A percentile compares a stretch with the other conserved stretches of the same genome.
These are phyloP conservation scores for Arachis hypogaea DNA, from an alignment of 306 rosid genomes.

Conservation along the genomic window DNA sequence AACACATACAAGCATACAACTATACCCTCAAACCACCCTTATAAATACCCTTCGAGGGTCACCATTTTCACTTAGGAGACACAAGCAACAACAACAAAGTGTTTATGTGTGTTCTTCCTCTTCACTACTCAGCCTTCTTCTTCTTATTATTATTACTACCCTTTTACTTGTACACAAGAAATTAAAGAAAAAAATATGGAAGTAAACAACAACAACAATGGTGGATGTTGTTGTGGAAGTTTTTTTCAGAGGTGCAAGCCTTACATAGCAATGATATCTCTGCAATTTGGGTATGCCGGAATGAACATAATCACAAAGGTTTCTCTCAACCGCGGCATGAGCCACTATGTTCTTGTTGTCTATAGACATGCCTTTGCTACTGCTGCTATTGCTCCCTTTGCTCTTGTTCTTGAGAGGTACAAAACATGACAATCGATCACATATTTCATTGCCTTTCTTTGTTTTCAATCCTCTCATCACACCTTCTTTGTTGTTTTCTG, in stretches of 20 bases:
- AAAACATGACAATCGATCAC: no score
- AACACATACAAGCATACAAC: no score
- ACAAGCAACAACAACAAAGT: slow-evolving; percentile 38
- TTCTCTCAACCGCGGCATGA: slow-evolving; percentile 88
- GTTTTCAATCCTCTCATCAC: slow-evolving; percentile 32
- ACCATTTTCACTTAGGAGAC: slow-evolving; percentile 52
- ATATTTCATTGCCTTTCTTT: background rate
- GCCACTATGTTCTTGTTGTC: slow-evolving; percentile 88
- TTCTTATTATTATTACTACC: background rate
- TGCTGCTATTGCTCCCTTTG: slow-evolving; percentile 84
- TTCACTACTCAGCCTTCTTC: slow-evolving; percentile 14
- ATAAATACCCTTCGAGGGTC: slow-evolving; percentile 47
- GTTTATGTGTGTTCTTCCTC: slow-evolving; percentile 50
- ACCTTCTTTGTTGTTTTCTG: background rate
- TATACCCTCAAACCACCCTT: background rate
- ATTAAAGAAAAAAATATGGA: background rate
- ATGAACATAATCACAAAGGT: slow-evolving; percentile 91
- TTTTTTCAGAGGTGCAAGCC: slow-evolving; percentile 66
- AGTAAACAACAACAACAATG: slow-evolving; percentile 49
- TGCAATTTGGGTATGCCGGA: slow-evolving; percentile 93
- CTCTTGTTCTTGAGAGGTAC: slow-evolving; percentile 87
- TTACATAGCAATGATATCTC: slow-evolving; percentile 83
- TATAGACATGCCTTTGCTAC: slow-evolving; percentile 94
- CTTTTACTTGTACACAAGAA: slow-evolving; percentile 7
- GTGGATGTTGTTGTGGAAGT: slow-evolving; percentile 35